Conservation (phyloP, 2,329 filamentous ascomycete genomes). For the Pseudocercospora musae region DNA sequence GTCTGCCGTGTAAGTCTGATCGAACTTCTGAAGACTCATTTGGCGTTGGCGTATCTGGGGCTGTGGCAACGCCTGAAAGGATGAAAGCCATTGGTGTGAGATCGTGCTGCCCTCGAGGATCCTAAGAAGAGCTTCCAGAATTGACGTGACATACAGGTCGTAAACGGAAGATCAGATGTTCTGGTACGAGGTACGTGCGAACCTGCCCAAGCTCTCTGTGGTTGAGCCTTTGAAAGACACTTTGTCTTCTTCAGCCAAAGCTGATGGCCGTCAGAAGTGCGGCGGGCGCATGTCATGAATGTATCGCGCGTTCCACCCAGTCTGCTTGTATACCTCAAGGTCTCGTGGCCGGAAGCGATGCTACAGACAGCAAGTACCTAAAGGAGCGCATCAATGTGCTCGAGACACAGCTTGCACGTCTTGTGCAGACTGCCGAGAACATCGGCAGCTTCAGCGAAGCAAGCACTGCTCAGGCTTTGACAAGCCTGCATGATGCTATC, state of each 20-base stretch:
- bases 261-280: neutral
- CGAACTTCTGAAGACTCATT: neutral
- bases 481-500: neutral
- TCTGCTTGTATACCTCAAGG: conserved; percentile 12
- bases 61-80: too few relatives aligned
- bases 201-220: neutral
- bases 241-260: neutral
- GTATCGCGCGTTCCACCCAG: conserved; percentile 8
- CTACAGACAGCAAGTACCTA: neutral
- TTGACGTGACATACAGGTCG: conserved; percentile 6
- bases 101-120: too few relatives aligned
- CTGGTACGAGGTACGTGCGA: conserved; percentile 1
- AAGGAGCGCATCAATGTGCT: conserved; percentile 5
- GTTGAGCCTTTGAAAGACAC: neutral
- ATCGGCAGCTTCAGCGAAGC: neutral
- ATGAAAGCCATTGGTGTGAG: too few relatives aligned
- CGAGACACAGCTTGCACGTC: neutral
- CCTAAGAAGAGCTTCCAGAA: neutral
- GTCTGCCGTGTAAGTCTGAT: conserved; percentile 12
- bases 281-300: conserved; percentile 9
- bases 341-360: neutral
- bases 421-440: neutral
- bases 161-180: conserved; percentile 12
- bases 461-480: neutral
- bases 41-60: neutral